phyloP scores from a whole-genome alignment of 2,329 filamentous ascomycete genomes.

The Stachybotrys chartarum region DNA sequence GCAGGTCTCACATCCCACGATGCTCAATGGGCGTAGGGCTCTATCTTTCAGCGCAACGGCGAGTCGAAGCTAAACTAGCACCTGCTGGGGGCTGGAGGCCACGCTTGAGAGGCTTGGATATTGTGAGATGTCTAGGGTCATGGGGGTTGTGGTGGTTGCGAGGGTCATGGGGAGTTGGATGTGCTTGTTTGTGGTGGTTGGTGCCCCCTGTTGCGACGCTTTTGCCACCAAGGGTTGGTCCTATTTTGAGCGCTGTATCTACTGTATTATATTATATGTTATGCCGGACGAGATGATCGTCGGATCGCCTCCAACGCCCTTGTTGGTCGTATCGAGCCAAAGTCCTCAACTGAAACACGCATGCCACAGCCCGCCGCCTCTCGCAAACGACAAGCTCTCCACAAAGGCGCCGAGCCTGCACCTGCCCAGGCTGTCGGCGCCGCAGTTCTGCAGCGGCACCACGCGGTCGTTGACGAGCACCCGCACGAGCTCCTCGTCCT shows the following conservation, averaged over 20 bases:
- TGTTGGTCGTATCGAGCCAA: neutral
- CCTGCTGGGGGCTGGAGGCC: no score
- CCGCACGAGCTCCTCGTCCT: conserved; percentile 62
- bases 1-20: conserved; percentile 7
- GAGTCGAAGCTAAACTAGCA: no score
- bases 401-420: conserved; percentile 68
- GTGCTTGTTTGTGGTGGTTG: no score
- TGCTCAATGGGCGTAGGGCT: neutral
- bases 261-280: neutral
- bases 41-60: no score
- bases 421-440: conserved; percentile 60
- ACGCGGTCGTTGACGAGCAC: conserved; percentile 81
- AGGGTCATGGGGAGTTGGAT: no score
- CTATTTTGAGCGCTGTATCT: neutral
- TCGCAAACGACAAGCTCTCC: conserved; percentile 67
- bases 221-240: neutral
- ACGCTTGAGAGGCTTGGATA: no score
- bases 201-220: neutral
- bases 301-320: neutral
- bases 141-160: neutral
- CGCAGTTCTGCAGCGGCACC: conserved; percentile 62
- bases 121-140: no score
- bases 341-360: conserved; percentile 36
- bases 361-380: conserved; percentile 65
- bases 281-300: neutral